Evolutionary conservation across 2,329 filamentous ascomycete genomes (phyloP).

Genomic region (Ceratocystiopsis sp.): DNA sequence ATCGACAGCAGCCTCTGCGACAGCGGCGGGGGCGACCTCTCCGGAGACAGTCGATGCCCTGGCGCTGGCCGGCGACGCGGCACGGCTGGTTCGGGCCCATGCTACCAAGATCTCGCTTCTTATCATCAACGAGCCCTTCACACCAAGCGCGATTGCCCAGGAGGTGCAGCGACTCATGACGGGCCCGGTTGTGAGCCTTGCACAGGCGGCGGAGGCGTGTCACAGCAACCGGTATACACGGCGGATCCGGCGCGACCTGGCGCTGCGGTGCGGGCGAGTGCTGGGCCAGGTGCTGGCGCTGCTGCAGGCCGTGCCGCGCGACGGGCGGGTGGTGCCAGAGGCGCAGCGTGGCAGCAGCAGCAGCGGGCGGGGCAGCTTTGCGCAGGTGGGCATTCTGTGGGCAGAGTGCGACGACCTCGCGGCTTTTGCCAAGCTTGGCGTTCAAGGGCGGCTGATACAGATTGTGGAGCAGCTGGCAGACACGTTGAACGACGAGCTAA

Average conservation of each 20-base stretch:
- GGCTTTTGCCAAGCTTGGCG: constrained; percentile 45
- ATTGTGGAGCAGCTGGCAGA: constrained; percentile 61
- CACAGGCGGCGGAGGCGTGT: constrained; percentile 53
- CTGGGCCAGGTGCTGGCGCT: constrained; percentile 47
- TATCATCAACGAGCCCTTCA: constrained; percentile 74
- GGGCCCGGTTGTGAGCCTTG: constrained; percentile 57
- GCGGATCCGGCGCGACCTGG: constrained; percentile 25
- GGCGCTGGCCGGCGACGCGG: constrained; percentile 51
- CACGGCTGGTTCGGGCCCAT: constrained; percentile 62
- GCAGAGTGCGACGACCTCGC: constrained; percentile 60
- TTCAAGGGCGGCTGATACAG: constrained; percentile 51
- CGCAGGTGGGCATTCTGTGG: constrained; percentile 66
- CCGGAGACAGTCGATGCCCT: constrained; percentile 34
- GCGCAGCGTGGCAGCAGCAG: constrained; percentile 22
- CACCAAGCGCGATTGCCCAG: constrained; percentile 53
- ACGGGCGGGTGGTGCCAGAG: constrained; percentile 35
- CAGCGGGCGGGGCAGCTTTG: constrained; percentile 34
- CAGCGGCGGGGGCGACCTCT: neutral
- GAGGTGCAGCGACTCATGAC: constrained; percentile 57
- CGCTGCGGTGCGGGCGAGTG: constrained; percentile 38
- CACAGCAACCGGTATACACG: constrained; percentile 47
- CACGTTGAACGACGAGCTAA: constrained; percentile 63
- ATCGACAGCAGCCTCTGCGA: too few species aligned
- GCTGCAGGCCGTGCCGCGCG: constrained; percentile 38
- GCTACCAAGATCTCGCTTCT: constrained; percentile 77